Evolutionary conservation across 345 rosid genomes (phyloP).

Genomic region (Brassica juncea): DNA sequence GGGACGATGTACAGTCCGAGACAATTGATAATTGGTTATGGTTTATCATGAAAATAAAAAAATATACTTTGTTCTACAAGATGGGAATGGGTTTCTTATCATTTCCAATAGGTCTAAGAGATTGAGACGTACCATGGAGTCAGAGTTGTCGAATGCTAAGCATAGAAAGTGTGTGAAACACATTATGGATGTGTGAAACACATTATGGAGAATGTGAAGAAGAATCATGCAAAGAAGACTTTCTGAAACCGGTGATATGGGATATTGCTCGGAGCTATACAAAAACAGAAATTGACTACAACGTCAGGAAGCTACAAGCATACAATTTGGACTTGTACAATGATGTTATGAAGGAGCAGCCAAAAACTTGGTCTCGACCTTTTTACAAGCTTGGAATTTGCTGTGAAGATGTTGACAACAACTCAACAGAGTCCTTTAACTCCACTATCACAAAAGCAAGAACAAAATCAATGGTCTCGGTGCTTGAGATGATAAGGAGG

Average conservation of each 20-base stretch:
- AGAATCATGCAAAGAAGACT: neutral
- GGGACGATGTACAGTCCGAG: neutral
- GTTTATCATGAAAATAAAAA: neutral
- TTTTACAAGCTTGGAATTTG: neutral
- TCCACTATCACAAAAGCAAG: no score
- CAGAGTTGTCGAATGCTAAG: neutral
- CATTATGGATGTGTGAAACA: neutral
- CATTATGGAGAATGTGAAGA: neutral
- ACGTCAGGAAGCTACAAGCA: neutral
- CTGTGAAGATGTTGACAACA: neutral
- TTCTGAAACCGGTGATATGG: neutral
- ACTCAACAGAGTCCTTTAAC: neutral
- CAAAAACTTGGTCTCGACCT: neutral
- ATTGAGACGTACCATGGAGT: neutral
- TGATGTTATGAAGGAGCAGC: neutral
- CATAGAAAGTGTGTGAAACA: neutral
- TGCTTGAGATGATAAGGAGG: no score
- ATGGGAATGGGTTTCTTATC: neutral
- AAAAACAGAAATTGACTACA: neutral
- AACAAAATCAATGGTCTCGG: no score
- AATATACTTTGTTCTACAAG: neutral
- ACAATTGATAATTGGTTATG: neutral
- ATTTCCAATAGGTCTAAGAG: neutral
- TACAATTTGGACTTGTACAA: neutral
- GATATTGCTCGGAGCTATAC: neutral